Base-by-base conservation (phyloP, 345 rosid species). In the Lepidium didymum region DNA sequence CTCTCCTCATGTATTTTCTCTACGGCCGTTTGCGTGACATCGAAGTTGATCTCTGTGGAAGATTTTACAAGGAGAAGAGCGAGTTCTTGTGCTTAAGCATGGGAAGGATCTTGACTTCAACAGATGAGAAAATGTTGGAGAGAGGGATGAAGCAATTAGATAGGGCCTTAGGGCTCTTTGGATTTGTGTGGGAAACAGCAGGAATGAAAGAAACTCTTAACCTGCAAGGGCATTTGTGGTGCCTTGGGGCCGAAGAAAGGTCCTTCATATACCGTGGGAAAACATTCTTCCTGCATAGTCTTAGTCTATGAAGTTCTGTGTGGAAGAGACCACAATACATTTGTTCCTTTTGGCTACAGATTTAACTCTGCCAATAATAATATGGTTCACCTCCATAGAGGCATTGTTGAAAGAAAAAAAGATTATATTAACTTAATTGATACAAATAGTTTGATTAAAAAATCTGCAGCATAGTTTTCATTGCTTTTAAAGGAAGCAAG, bases 161-260 rank as follows among this genome's bases (percentile, higher is more conserved):
- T 59, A 83, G 82, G 55, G 92, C 83, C 25, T 82, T 89, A 33
- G 78, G 81, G 41, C 59, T 92, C 7, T 86, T 77, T 64, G 83
- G 74, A 71, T 87, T 87, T 79, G 79, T 87, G 15, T 87, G 91
- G 96, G 87, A 87, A 65, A 83, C 82, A 13, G 89, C 96, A 36
- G 89, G 82, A 52, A 81, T 75, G 91, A 79, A 86, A 52, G 96
- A 82, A 29, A 66, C 21, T 35, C 74, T 88, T 64, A 82, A 79
- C 73, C 59, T 85, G 53, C 83, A 82, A 68, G 95, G 96, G 4
- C 96, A 87, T 67, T 67, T 87, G 21, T 89, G 86, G 87, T 85
- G 86, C 72, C 73, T 79, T 54, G 89, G 85, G 21, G 82, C 79
- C 3, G 77, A 78, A 70, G 88, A 78, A 45, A 81, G 74, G 73